phyloP scores from a whole-genome alignment of 2,329 filamentous ascomycete genomes.

The Parafenestella ontariensis region DNA sequence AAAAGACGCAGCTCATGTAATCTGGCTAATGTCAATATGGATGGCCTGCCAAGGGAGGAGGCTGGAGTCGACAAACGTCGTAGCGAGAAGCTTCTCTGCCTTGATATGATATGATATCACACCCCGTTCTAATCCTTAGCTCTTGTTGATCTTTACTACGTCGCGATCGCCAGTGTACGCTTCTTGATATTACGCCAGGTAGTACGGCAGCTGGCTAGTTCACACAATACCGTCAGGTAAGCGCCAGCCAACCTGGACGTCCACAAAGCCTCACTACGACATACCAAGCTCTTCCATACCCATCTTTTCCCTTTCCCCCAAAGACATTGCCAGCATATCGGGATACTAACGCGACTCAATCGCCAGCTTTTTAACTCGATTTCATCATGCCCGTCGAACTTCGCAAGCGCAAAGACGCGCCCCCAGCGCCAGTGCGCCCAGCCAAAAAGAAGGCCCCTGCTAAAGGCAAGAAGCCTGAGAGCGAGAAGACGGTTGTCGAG shows the following conservation, averaged over 20 bases:
- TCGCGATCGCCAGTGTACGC: slow-evolving; percentile 9
- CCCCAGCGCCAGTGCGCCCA: slow-evolving; percentile 56
- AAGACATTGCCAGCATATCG: slow-evolving; percentile 16
- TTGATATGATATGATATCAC: slow-evolving; percentile 11
- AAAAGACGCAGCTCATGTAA: slow-evolving; percentile 39
- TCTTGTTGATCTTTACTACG: slow-evolving; percentile 4
- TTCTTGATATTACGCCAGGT: slow-evolving; percentile 14
- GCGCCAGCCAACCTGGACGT: slow-evolving; percentile 12
- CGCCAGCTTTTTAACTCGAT: slow-evolving; percentile 33
- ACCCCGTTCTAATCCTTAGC: slow-evolving; percentile 1
- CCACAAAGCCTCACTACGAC: slow-evolving; percentile 1
- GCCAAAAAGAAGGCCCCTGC: slow-evolving; percentile 57
- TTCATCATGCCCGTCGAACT: slow-evolving; percentile 61
- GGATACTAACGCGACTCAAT: slow-evolving; percentile 31
- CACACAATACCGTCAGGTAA: slow-evolving; percentile 14
- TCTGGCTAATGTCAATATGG: slow-evolving; percentile 46
- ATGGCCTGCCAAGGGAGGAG: slow-evolving; percentile 38
- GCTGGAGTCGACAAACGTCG: slow-evolving; percentile 26
- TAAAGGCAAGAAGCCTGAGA: slow-evolving; percentile 42
- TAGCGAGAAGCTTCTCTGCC: slow-evolving; percentile 2
- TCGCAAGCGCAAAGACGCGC: slow-evolving; percentile 67
- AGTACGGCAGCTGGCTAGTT: slow-evolving; percentile 20
- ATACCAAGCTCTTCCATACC: background rate
- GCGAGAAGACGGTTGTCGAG: slow-evolving; percentile 43
- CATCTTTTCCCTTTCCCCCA: slow-evolving; percentile 1